Evolutionary conservation across 2,329 filamentous ascomycete species (phyloP).

Genomic region (Xylaria sp.): DNA sequence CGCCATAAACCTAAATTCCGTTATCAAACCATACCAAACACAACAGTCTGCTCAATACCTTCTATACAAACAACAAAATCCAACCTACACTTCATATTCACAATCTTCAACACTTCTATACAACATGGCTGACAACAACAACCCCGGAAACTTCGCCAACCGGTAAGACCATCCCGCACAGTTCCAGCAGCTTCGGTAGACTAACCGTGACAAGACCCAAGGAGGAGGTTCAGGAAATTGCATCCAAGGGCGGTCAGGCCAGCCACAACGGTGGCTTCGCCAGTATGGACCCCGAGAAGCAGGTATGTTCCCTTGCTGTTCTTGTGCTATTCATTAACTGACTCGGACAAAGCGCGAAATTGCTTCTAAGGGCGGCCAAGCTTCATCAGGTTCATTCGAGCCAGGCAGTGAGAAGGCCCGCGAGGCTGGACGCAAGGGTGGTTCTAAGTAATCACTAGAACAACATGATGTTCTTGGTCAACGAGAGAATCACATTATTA

Average conservation of each 20-base stretch:
- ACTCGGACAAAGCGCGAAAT: constrained; percentile 18
- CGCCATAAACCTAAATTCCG: no score
- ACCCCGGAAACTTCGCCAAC: constrained; percentile 36
- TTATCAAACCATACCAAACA: no score
- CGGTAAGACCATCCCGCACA: constrained; percentile 8
- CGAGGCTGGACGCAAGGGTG: constrained; percentile 30
- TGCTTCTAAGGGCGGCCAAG: constrained; percentile 29
- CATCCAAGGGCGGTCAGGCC: constrained; percentile 28
- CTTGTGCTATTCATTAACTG: not conserved
- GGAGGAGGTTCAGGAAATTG: constrained; percentile 34
- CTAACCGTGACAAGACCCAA: constrained; percentile 25
- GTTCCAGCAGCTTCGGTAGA: not conserved
- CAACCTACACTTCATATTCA: not conserved
- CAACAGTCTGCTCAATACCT: not conserved
- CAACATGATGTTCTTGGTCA: no score
- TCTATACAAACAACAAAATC: not conserved
- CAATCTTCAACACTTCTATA: no score
- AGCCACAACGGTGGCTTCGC: constrained; percentile 26
- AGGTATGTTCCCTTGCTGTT: constrained; percentile 1
- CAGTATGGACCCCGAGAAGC: constrained; percentile 31
- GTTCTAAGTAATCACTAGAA: constrained; percentile 16
- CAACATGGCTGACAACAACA: constrained; percentile 21
- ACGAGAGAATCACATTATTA: no score
- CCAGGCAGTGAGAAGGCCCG: constrained; percentile 28
- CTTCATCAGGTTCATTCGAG: constrained; percentile 32